These are phyloP conservation scores for Saccharomycopsis phalli DNA, from an alignment of 1,139 yeast genomes.

Conservation along the genomic window DNA sequence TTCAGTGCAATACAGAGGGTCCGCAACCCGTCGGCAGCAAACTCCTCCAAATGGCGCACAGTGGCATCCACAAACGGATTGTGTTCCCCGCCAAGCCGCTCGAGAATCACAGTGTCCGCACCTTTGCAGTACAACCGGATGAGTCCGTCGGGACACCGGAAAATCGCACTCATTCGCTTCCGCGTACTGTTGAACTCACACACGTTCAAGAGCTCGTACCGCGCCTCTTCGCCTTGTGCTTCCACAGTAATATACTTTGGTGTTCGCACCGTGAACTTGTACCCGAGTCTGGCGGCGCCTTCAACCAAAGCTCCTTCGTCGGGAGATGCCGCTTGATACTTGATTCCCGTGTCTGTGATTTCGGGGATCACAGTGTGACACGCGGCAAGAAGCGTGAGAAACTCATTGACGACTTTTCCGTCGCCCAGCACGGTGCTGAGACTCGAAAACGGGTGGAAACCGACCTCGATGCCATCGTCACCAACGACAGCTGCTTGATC, in stretches of 20 bases:
- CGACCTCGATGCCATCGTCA: slow-evolving; percentile 74
- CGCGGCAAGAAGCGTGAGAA: slow-evolving; percentile 75
- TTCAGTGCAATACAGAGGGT: slow-evolving; percentile 89
- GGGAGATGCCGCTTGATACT: slow-evolving; percentile 97
- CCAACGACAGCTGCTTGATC: slow-evolving; percentile 63
- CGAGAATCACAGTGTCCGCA: slow-evolving; percentile 93
- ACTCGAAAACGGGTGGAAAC: slow-evolving; percentile 66
- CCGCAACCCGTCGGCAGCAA: slow-evolving; percentile 93
- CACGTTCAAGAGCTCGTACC: slow-evolving; percentile 74
- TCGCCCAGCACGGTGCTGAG: no score
- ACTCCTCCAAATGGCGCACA: slow-evolving; percentile 82
- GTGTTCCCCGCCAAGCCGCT: slow-evolving; percentile 60
- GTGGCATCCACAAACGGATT: slow-evolving; percentile 81
- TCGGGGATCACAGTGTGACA: slow-evolving; percentile 99
- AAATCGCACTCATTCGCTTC: slow-evolving; percentile 94
- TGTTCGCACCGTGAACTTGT: slow-evolving; percentile 71
- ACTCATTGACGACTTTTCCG: slow-evolving; percentile 70
- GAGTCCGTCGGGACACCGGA: slow-evolving; percentile 89
- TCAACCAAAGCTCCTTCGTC: slow-evolving; percentile 98
- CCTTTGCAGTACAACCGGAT: slow-evolving; percentile 91
- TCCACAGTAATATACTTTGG: slow-evolving; percentile 76
- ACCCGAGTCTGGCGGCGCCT: slow-evolving; percentile 89
- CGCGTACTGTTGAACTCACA: slow-evolving; percentile 97
- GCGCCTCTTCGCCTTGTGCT: slow-evolving; percentile 35
- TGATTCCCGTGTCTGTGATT: slow-evolving; percentile 51